Conservation (phyloP, 2,329 filamentous ascomycete species). For the Cryphonectria naterciae region DNA sequence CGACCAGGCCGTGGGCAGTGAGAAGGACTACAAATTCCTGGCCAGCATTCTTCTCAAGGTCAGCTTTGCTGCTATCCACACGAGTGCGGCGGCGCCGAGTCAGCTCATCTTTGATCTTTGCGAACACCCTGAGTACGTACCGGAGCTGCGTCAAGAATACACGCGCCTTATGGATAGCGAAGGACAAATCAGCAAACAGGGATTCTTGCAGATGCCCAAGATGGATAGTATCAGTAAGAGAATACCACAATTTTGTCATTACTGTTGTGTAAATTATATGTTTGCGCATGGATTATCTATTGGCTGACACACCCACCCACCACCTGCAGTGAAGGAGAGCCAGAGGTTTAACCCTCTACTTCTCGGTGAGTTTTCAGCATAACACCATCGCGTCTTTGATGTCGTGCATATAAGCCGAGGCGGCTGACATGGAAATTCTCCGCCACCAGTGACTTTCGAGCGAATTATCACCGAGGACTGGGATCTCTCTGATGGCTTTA, state of each 20-base stretch:
- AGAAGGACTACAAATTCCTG: conserved; percentile 31
- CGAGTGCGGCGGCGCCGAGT: conserved; percentile 49
- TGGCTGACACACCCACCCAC: too few relatives aligned
- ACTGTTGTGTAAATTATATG: too few relatives aligned
- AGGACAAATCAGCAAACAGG: conserved; percentile 36
- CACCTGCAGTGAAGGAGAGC: conserved; percentile 36
- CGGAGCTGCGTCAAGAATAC: too few relatives aligned
- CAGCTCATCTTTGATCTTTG: conserved; percentile 58
- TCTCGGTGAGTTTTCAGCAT: conserved; percentile 37
- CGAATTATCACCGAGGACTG: background rate
- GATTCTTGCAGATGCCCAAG: conserved; percentile 38
- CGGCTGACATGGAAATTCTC: too few relatives aligned
- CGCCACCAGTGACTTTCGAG: too few relatives aligned
- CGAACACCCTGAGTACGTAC: conserved; percentile 18
- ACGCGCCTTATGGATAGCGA: too few relatives aligned
- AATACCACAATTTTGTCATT: too few relatives aligned
- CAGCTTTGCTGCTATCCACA: conserved; percentile 56
- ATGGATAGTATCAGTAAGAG: conserved; percentile 35
- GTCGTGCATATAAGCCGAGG: too few relatives aligned
- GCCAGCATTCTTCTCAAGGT: conserved; percentile 46
- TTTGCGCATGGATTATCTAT: too few relatives aligned
- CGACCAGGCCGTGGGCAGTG: conserved; percentile 22
- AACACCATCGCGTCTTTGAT: background rate
- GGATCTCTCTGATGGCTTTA: conserved; percentile 55
- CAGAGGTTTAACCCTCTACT: conserved; percentile 34